Evolutionary conservation across 2,329 filamentous ascomycete species (phyloP).

Genomic region (Talaromyces sp.): DNA sequence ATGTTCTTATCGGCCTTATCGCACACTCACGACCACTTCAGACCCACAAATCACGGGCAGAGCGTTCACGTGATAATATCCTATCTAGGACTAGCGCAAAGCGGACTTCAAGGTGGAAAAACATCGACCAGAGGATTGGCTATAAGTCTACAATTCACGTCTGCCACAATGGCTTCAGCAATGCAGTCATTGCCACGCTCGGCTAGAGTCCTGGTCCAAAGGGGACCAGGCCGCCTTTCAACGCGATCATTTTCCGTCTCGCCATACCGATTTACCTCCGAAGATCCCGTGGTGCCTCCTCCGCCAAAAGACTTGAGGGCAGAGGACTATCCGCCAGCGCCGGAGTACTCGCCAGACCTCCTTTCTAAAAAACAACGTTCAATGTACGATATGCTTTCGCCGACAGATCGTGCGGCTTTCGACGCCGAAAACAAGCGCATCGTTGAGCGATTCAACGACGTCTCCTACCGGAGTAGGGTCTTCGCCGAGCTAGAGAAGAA

Average conservation of each 20-base stretch:
- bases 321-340: conserved; percentile 32
- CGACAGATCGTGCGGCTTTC: conserved; percentile 40
- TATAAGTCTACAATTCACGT: conserved; percentile 16
- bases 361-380: conserved; percentile 37
- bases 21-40: neutral
- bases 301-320: conserved; percentile 31
- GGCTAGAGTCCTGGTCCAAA: conserved; percentile 35
- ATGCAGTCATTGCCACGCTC: conserved; percentile 43
- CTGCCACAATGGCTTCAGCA: conserved; percentile 42
- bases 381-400: conserved; percentile 43
- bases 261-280: conserved; percentile 34
- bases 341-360: conserved; percentile 42
- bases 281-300: conserved; percentile 37
- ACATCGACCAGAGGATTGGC: conserved; percentile 20
- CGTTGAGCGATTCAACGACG: conserved; percentile 43
- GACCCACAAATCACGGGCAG: neutral
- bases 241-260: conserved; percentile 40
- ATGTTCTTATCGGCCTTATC: neutral
- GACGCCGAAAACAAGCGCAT: conserved; percentile 38
- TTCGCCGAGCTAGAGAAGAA: conserved; percentile 37
- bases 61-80: conserved; percentile 6
- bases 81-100: conserved; percentile 28
- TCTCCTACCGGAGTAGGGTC: conserved; percentile 28
- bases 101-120: conserved; percentile 21
- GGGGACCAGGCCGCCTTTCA: conserved; percentile 28